Evolutionary conservation across 2,329 filamentous ascomycete genomes (phyloP).

Genomic region (Ophiostoma tasmaniense): DNA sequence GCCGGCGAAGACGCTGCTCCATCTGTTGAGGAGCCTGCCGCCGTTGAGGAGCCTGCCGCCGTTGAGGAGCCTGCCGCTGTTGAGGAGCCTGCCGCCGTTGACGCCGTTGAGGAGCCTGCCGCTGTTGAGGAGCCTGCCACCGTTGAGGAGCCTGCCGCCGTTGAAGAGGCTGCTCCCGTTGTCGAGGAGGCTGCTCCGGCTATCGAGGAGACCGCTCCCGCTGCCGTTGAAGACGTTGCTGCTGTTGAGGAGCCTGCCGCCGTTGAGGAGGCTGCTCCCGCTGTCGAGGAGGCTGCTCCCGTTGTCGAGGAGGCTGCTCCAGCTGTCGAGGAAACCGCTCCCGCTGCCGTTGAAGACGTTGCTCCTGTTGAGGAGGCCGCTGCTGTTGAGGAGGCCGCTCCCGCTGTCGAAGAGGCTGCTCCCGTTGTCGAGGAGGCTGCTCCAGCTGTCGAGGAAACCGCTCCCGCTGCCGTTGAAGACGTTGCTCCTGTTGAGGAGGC

Average conservation of each 20-base stretch:
- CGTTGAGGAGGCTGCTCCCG: conserved; percentile 1
- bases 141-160: conserved; percentile 4
- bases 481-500: background rate
- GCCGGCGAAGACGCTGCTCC: background rate
- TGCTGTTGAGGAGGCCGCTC: conserved; percentile 1
- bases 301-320: background rate
- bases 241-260: background rate
- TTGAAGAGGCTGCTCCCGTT: background rate
- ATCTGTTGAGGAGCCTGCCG: conserved; percentile 12
- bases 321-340: too few relatives aligned
- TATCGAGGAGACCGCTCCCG: too few relatives aligned
- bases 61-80: conserved; percentile 11
- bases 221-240: conserved; percentile 7
- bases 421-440: background rate
- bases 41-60: conserved; percentile 3
- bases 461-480: conserved; percentile 14
- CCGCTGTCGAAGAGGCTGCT: background rate
- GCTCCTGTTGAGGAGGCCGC: background rate
- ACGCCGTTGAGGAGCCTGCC: conserved; percentile 15
- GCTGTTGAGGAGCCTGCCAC: conserved; percentile 3
- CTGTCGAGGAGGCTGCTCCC: background rate
- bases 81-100: background rate
- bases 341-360: conserved; percentile 11
- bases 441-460: too few relatives aligned
- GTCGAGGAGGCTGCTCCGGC: background rate